Conservation (phyloP, 106 monocot species). For the Chionographis japonica region DNA sequence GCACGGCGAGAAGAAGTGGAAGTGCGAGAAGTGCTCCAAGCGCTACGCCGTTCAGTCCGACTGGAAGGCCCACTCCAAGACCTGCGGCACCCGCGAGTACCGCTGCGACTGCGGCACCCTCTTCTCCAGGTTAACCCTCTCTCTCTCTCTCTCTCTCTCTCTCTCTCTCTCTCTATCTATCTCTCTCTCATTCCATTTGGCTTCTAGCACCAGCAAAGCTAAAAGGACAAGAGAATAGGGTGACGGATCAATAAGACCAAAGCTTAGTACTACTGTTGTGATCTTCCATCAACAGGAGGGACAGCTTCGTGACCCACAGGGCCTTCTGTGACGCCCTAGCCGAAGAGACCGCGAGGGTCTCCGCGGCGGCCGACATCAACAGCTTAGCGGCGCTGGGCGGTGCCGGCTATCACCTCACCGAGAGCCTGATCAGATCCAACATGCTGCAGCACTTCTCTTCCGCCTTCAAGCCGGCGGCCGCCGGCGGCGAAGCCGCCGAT, state of each 20-base stretch:
- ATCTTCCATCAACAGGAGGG: slow-evolving; percentile 8
- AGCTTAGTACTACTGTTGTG: no score
- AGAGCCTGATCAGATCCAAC: not conserved
- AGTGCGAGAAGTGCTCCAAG: slow-evolving; percentile 80
- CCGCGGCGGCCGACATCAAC: not conserved
- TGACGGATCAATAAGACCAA: no score
- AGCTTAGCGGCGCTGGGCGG: not conserved
- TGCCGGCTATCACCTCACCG: not conserved
- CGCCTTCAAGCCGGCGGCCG: not conserved
- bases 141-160: not conserved
- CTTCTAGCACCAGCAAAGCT: not conserved
- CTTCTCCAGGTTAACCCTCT: slow-evolving; percentile 54
- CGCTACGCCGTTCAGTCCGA: slow-evolving; percentile 86
- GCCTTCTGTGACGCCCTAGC: slow-evolving; percentile 20
- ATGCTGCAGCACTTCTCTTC: not conserved
- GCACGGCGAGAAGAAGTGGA: slow-evolving; percentile 87
- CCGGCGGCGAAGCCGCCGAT: not conserved
- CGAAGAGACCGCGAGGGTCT: not conserved
- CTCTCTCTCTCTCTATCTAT: no score
- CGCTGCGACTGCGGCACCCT: slow-evolving; percentile 87
- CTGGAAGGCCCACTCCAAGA: slow-evolving; percentile 96
- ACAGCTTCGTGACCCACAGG: slow-evolving; percentile 18
- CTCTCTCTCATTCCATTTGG: not conserved
- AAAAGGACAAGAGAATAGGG: no score
- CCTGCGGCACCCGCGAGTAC: slow-evolving; percentile 92